Base-by-base conservation (phyloP, 371 early-diverging fungal species). In the Saksenaea oblongispora region DNA sequence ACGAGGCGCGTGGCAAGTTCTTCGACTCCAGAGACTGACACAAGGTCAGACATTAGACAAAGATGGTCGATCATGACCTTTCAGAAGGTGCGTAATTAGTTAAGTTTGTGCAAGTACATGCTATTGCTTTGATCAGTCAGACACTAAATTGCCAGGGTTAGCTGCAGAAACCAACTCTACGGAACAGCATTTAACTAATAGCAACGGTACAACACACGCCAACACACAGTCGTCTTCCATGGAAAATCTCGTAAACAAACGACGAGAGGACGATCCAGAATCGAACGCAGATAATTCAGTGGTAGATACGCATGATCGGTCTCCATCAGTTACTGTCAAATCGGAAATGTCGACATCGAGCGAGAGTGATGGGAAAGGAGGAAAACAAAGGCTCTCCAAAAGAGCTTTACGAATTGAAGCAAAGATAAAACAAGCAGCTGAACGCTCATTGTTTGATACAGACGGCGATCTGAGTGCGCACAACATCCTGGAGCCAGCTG, bases 391-490 rank as follows among this genome's bases (percentile, higher is more conserved):
- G 56, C 17, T 70, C 17, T 56, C 76, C 15, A 76, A 69, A 66
- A 59, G 76, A 37, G 69, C 64, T 9, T 10, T 54, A 17, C 31
- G 24, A 7, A 67, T 75, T 39, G 71, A 72, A 54, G 63, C 67
- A 24, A 76, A 71, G 36, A 35, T 73, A 18, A 76, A 73, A 44
- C 34, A 54, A 13, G 63, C 54, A 58, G 35, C 11, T 34, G 34
- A 37, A 41, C 64, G 57, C 28, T 74, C 79, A 3, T 60, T 81
- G 1, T 81, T 81, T 64, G 82, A 81, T 51, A 76, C 77, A 5
- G 82, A 81, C 61, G 82, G 82, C 35, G 75, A 81, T 63, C 22
- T 81, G 5, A 75, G 71, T 26, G 44, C 59, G 34, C 72, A 70
- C 35, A 81, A 81, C 31, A 81, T 81, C 53, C 58, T 81, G 56